Evolutionary conservation across 2,329 filamentous ascomycete genomes (phyloP).

Genomic region (Phialophora tarda): DNA sequence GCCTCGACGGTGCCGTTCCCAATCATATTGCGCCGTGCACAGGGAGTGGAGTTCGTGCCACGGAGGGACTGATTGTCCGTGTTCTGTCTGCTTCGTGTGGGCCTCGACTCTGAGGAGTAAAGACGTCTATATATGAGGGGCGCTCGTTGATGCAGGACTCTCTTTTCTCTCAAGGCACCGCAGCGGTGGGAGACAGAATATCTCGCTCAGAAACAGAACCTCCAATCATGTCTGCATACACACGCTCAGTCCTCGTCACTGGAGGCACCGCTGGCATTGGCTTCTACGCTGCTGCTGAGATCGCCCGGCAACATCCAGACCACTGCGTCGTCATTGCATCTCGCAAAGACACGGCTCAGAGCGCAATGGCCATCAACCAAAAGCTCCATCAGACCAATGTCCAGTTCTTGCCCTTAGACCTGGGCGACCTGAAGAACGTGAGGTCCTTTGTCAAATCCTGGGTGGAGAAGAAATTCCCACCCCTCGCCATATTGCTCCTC

Average conservation of each 20-base stretch:
- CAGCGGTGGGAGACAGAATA: not conserved
- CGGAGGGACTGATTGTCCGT: not conserved
- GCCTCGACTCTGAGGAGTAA: no score
- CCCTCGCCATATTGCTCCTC: slow-evolving; percentile 54
- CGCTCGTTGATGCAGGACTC: not conserved
- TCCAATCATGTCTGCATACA: slow-evolving; percentile 32
- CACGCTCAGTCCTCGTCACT: slow-evolving; percentile 48
- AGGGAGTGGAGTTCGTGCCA: not conserved
- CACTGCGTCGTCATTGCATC: slow-evolving; percentile 53
- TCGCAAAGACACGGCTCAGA: slow-evolving; percentile 51
- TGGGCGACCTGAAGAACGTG: slow-evolving; percentile 49
- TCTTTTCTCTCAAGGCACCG: no score
- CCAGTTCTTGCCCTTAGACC: slow-evolving; percentile 52
- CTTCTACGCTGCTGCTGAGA: slow-evolving; percentile 49
- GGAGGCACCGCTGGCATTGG: slow-evolving; percentile 56
- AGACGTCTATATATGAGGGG: no score
- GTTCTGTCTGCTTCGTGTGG: not conserved
- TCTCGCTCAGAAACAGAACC: not conserved
- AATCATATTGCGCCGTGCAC: slow-evolving; percentile 7
- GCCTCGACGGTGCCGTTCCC: slow-evolving; percentile 26
- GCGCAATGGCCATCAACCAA: slow-evolving; percentile 54
- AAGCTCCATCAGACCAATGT: slow-evolving; percentile 49
- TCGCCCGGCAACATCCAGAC: slow-evolving; percentile 51
- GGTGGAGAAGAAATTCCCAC: slow-evolving; percentile 45
- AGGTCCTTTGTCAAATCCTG: slow-evolving; percentile 51